Evolutionary conservation across 2,329 filamentous ascomycete genomes (phyloP).

Genomic region (Orbilia oligospora): DNA sequence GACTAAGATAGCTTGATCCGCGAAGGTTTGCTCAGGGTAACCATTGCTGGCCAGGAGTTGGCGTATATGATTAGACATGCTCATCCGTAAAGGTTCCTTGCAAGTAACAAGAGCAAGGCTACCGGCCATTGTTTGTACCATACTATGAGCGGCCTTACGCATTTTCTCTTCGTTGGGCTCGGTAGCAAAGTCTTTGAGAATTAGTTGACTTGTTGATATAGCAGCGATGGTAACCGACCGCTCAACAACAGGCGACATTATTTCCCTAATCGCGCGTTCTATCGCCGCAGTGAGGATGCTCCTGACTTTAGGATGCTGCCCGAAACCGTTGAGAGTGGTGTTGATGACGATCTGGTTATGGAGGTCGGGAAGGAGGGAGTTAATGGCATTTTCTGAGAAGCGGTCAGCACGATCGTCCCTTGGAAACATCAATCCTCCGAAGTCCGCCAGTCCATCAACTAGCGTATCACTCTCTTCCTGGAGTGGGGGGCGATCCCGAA

Average conservation of each 20-base stretch:
- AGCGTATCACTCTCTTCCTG: constrained; percentile 69
- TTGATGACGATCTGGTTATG: constrained; percentile 60
- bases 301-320: constrained; percentile 68
- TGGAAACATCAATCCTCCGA: constrained; percentile 72
- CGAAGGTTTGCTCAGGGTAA: constrained; percentile 78
- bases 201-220: constrained; percentile 94
- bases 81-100: constrained; percentile 95
- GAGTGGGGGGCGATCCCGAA: constrained; percentile 76
- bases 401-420: constrained; percentile 55
- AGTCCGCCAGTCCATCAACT: constrained; percentile 71
- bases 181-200: constrained; percentile 95
- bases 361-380: constrained; percentile 56
- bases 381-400: constrained; percentile 59
- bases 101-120: constrained; percentile 97
- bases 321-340: constrained; percentile 63
- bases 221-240: constrained; percentile 97
- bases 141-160: constrained; percentile 87
- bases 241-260: constrained; percentile 97
- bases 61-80: constrained; percentile 97
- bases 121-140: constrained; percentile 94
- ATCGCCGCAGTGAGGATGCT: constrained; percentile 88
- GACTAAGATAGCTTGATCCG: constrained; percentile 96
- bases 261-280: constrained; percentile 91
- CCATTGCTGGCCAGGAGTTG: constrained; percentile 79
- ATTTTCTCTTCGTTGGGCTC: constrained; percentile 91